Base-by-base conservation (phyloP, 2,329 filamentous ascomycete species). In the Tolypocladium endophyticum region DNA sequence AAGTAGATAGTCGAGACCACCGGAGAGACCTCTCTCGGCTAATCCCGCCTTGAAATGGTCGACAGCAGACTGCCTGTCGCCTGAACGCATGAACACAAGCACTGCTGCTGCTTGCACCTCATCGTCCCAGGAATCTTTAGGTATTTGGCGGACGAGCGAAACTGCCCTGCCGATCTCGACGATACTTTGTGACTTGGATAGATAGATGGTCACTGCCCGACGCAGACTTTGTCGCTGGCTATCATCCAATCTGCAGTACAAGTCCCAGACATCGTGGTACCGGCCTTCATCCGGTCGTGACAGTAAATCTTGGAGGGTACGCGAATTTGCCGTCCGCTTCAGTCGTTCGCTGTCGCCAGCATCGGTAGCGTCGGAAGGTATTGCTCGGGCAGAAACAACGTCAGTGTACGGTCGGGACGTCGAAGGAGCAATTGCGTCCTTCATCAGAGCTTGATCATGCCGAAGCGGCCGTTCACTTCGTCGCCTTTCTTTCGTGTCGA, bases 151-250 rank as follows among this genome's bases (percentile, higher is more conserved):
- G 57, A 82, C 80, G 2, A 83, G 61, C 3, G 77, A 72, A 4
- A 74, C 67, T n/a, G 80, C 73, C 59, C 79, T 76, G 65, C 73
- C 73, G 1, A 74, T 75, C 56, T 82, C 78, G 4, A 77, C 68
- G 11, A 74, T 64, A n/a, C 75, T 73, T 6, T 66, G 67, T 3
- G 79, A 81, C 20, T 64, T 70, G 7, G 77, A 70, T 12, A 84
- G 72, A 55, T 78, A 77, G 2, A 70, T 59, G 1, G 82, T 63
- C 25, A 81, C 70, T 3, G 64, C 55, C 2, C 64, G 68, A 2
- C 69, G 69, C 16, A 75, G 62, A 4, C 65, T 63, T 4, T 60
- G 53, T 53, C 71, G 66, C 50, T 73, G 66, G 2, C 66, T 60
- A 4, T 68, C 66, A 23, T 74, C 67, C 20, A 81, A 68, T 8